Conservation (phyloP, 345 rosid species). For the Brassica carinata region DNA sequence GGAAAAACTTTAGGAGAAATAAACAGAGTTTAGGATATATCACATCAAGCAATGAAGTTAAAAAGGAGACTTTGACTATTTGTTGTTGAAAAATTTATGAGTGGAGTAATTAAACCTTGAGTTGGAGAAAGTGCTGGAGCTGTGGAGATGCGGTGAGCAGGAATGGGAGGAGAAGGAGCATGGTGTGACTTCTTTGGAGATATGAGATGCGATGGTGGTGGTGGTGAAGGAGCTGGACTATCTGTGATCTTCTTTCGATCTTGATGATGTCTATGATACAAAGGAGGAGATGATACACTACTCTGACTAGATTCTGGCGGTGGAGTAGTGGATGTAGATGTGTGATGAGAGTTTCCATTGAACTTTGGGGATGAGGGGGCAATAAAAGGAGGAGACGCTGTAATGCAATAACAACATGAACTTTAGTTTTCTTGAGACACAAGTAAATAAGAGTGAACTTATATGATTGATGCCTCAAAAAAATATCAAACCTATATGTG, state of each 20-base stretch:
- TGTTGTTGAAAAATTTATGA: slow-evolving; percentile 8
- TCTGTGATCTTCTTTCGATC: slow-evolving; percentile 35
- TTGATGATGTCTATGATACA: slow-evolving; percentile 45
- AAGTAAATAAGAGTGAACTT: not conserved
- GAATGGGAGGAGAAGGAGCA: slow-evolving; percentile 55
- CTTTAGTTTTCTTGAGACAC: not conserved
- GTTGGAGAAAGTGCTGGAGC: slow-evolving; percentile 64
- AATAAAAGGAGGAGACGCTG: slow-evolving; percentile 32
- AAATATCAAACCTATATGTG: slow-evolving; percentile 51
- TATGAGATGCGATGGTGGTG: slow-evolving; percentile 29
- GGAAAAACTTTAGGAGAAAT: slow-evolving; percentile 43
- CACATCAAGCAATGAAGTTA: slow-evolving; percentile 15
- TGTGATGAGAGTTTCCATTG: slow-evolving; percentile 8
- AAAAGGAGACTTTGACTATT: not conserved
- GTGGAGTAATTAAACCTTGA: slow-evolving; percentile 43
- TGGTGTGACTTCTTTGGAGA: slow-evolving; percentile 39
- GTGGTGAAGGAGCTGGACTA: slow-evolving; percentile 49
- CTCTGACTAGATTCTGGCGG: slow-evolving; percentile 32
- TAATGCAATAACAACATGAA: slow-evolving; percentile 2
- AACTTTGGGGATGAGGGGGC: slow-evolving; percentile 30
- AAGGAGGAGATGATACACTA: slow-evolving; percentile 47
- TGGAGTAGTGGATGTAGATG: slow-evolving; percentile 26
- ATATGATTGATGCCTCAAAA: not conserved
- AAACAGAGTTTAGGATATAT: slow-evolving; percentile 20
- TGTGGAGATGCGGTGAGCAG: slow-evolving; percentile 42